Evolutionary conservation across 257 asterid genomes (phyloP).

Genomic region (Nicotiana tomentosiformis): DNA sequence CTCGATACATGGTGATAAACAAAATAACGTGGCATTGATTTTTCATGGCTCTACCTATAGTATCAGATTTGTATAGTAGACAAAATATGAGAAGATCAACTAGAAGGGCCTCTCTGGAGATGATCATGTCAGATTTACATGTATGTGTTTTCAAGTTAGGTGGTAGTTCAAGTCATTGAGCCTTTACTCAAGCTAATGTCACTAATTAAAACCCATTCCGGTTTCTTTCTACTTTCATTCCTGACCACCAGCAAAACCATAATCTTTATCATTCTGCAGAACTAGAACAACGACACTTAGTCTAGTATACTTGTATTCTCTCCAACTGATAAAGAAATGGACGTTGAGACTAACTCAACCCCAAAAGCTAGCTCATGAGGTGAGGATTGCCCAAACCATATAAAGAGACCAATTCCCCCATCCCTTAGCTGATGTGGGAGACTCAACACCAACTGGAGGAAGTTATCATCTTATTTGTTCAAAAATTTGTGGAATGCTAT

Average conservation of each 20-base stretch:
- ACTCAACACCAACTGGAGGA: too few relatives aligned
- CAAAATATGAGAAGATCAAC: background rate
- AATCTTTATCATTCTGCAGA: background rate
- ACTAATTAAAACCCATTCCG: background rate
- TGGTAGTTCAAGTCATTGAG: background rate
- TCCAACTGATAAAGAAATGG: too few relatives aligned
- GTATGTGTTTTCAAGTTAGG: background rate
- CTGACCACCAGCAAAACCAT: background rate
- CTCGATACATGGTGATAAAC: background rate
- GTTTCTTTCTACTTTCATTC: background rate
- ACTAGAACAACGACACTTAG: background rate
- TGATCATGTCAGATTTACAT: background rate
- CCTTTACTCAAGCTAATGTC: background rate
- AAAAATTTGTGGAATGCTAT: too few relatives aligned
- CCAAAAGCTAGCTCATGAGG: too few relatives aligned
- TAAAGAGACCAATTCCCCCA: too few relatives aligned
- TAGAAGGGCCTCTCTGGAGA: background rate
- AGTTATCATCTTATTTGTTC: too few relatives aligned
- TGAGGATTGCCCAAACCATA: too few relatives aligned
- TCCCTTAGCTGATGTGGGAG: too few relatives aligned
- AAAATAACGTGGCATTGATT: background rate
- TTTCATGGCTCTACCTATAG: background rate
- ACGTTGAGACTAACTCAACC: too few relatives aligned
- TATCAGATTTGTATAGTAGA: background rate
- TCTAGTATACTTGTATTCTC: too few relatives aligned